Conservation (phyloP, 2,329 filamentous ascomycete genomes). For the Rachicladosporium sp. region DNA sequence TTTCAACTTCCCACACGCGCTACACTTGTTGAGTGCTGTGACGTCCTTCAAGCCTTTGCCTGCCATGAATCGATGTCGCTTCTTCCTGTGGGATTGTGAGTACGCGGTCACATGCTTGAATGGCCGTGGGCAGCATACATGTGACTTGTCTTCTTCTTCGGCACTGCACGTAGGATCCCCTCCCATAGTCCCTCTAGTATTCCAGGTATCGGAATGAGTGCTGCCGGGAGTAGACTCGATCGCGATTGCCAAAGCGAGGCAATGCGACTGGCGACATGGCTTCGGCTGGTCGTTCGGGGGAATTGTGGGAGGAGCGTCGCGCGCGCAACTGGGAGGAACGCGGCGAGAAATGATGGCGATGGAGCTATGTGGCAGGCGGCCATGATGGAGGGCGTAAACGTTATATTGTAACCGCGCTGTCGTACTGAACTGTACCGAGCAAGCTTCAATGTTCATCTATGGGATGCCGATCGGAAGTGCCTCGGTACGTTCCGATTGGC, state of each 20-base stretch:
- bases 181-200: conserved; percentile 84
- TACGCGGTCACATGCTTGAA: too few species aligned
- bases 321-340: conserved; percentile 42
- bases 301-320: conserved; percentile 25
- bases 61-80: conserved; percentile 83
- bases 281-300: conserved; percentile 10
- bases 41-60: conserved; percentile 92
- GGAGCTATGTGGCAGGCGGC: conserved; percentile 26
- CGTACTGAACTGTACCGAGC: background rate
- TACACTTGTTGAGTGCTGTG: conserved; percentile 74
- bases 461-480: too few species aligned
- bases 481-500: too few species aligned
- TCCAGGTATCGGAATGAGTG: conserved; percentile 53
- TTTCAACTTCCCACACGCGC: conserved; percentile 78
- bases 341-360: conserved; percentile 30
- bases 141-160: conserved; percentile 98
- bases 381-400: conserved; percentile 16
- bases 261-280: conserved; percentile 33
- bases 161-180: conserved; percentile 78
- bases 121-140: conserved; percentile 33
- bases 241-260: conserved; percentile 33
- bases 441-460: too few species aligned
- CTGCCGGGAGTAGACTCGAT: conserved; percentile 42
- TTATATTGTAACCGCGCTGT: background rate
- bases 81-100: conserved; percentile 41